These are phyloP conservation scores for Suillus lakei DNA, from an alignment of 768 basidiomycete species.

Conservation along the genomic window DNA sequence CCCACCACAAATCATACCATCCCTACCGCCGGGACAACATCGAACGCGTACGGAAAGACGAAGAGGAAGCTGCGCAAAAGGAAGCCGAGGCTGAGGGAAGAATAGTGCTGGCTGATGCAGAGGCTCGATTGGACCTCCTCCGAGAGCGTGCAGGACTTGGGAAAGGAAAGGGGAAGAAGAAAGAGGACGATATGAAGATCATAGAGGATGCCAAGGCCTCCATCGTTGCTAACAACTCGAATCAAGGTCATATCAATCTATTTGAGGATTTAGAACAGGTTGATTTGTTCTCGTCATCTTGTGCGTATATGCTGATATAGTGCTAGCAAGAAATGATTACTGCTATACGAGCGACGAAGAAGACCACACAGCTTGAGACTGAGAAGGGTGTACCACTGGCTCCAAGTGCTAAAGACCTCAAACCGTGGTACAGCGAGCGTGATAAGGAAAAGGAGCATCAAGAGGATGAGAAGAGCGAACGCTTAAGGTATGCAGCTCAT, in stretches of 20 bases:
- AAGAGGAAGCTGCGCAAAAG: constrained; percentile 73
- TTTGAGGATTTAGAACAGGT: constrained; percentile 85
- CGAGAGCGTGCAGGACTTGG: constrained; percentile 60
- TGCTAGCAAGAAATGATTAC: constrained; percentile 50
- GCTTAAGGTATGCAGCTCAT: constrained; percentile 35
- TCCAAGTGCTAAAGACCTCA: constrained; percentile 76
- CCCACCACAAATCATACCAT: constrained; percentile 91
- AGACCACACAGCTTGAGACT: constrained; percentile 50
- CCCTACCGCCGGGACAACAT: constrained; percentile 87
- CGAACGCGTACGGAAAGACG: constrained; percentile 77
- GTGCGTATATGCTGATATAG: constrained; percentile 7
- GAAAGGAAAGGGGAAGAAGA: constrained; percentile 43
- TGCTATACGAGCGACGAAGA: constrained; percentile 54
- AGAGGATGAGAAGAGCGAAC: constrained; percentile 39
- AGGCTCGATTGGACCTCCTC: constrained; percentile 72
- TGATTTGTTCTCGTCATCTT: constrained; percentile 17
- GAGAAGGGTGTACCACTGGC: constrained; percentile 79
- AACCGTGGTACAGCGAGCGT: constrained; percentile 71
- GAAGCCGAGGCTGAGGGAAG: constrained; percentile 74
- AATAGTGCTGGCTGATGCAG: constrained; percentile 79
- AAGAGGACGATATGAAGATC: constrained; percentile 38
- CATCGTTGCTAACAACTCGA: constrained; percentile 42
- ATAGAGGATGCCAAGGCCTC: constrained; percentile 19
- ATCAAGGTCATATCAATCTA: constrained; percentile 77
- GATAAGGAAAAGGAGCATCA: constrained; percentile 19